Evolutionary conservation across 345 rosid species (phyloP).

Genomic region (Salix purpurea): DNA sequence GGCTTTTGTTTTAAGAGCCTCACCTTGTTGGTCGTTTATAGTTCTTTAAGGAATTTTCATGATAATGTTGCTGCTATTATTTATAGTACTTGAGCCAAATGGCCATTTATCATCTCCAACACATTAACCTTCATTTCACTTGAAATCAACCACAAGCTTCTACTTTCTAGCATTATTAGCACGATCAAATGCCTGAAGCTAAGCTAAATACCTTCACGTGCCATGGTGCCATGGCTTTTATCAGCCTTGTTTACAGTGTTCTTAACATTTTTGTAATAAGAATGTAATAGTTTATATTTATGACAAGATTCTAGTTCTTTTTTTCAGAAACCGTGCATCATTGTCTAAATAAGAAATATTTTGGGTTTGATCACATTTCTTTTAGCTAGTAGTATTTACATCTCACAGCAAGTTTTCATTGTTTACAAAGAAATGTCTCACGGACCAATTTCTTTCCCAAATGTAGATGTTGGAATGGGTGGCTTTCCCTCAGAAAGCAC

Average conservation of each 20-base stretch:
- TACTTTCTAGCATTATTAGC: not conserved
- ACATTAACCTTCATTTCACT: not conserved
- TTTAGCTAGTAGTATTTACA: not conserved
- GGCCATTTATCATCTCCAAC: not conserved
- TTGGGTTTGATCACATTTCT: not conserved
- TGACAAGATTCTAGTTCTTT: not conserved
- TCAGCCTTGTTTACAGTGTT: not conserved
- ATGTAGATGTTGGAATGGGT: slow-evolving; percentile 25
- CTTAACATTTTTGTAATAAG: not conserved
- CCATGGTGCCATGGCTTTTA: not conserved
- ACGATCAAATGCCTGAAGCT: not conserved
- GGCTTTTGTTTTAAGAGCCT: not conserved
- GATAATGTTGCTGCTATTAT: not conserved
- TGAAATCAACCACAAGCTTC: not conserved
- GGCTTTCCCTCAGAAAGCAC: slow-evolving; percentile 15
- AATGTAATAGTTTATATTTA: not conserved
- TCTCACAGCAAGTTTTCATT: not conserved
- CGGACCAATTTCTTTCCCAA: slow-evolving; percentile 1
- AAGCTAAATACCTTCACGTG: not conserved
- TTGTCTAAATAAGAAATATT: not conserved
- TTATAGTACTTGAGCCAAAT: not conserved
- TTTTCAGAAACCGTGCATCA: not conserved
- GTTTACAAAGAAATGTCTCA: slow-evolving; percentile 2
- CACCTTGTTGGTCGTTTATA: too few relatives aligned
- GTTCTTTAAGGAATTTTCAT: too few relatives aligned